Evolutionary conservation across 78 protist genomes (phyloP), one percentile per base, ranked within the genome.

Genomic region (Dictyostelium citrinum): DNA sequence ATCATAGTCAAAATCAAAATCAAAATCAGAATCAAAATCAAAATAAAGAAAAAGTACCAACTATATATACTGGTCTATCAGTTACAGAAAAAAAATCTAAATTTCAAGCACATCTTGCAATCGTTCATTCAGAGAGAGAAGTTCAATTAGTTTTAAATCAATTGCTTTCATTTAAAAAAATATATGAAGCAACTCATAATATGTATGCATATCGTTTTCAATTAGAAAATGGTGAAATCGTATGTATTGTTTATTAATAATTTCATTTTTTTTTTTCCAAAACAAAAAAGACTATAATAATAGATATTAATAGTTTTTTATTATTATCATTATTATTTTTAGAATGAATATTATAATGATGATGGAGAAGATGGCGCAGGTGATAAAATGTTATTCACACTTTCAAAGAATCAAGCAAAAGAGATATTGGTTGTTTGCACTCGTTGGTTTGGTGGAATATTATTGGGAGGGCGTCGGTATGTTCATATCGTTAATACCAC

Each of bases 351-450:
- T 41, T 68, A 46, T 43, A 76, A 93, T 49, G 96, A 93, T 24
- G 96, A 93, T 84, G 96, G 96, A 22, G 96, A 93, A 35, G 91
- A 41, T 45, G 92, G 93, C 6, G 96, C 96, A 46, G 92, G 96
- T n/a, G 92, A 84, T 7, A 93, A 83, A 24, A 86, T 93, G 88
- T 24, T 84, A 33, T 79, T 76, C 43, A 76, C 88, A 43, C 24
- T 93, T 79, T 55, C 24, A 61, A 67, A 64, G 37, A 93, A 51
- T 58, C 85, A 93, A 45, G 46, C 82, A 43, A 82, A 93, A 41
- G 64, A 84, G 6, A 43, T 93, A 29, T 46, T 83, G 27, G 71
- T 93, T 11, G 92, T 93, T 35, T 91, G 85, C 11, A 46, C 93
- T 35, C 24, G 96, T 46, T 93, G 92, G 84, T 82, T 84, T 84